Evolutionary conservation across 768 basidiomycete genomes (phyloP).

Genomic region (Hypholoma sublateritium): DNA sequence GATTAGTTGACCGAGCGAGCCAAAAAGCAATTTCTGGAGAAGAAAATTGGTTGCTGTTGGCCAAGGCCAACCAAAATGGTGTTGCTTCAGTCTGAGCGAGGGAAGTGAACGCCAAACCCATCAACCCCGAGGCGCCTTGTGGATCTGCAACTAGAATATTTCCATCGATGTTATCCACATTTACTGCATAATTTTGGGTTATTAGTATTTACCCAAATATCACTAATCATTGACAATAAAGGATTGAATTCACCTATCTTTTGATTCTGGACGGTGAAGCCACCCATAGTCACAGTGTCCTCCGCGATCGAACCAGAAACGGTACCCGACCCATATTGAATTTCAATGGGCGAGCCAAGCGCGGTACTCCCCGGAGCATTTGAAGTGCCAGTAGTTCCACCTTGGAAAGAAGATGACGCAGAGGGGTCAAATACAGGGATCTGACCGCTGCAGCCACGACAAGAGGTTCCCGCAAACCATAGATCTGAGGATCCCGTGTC

Average conservation of each 20-base stretch:
- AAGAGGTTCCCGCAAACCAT: slow-evolving; percentile 54
- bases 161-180: slow-evolving; percentile 49
- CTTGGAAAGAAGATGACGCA: slow-evolving; percentile 23
- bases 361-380: background rate
- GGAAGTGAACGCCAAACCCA: slow-evolving; percentile 70
- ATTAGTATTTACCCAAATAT: background rate
- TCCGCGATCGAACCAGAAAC: slow-evolving; percentile 53
- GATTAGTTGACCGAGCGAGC: slow-evolving; percentile 37
- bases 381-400: background rate
- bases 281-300: slow-evolving; percentile 71
- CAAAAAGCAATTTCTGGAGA: slow-evolving; percentile 64
- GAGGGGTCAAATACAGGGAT: slow-evolving; percentile 45
- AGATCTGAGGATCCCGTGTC: slow-evolving; percentile 93
- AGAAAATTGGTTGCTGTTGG: slow-evolving; percentile 38
- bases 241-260: slow-evolving; percentile 45
- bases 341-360: background rate
- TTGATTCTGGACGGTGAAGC: slow-evolving; percentile 57
- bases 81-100: slow-evolving; percentile 54
- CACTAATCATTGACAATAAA: background rate
- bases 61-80: slow-evolving; percentile 69
- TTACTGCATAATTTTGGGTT: slow-evolving; percentile 41
- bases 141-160: slow-evolving; percentile 41
- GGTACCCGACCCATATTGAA: slow-evolving; percentile 70
- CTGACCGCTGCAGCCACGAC: background rate
- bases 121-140: slow-evolving; percentile 55